phyloP scores from a whole-genome alignment of 345 rosid genomes.

The Ricinus communis region DNA sequence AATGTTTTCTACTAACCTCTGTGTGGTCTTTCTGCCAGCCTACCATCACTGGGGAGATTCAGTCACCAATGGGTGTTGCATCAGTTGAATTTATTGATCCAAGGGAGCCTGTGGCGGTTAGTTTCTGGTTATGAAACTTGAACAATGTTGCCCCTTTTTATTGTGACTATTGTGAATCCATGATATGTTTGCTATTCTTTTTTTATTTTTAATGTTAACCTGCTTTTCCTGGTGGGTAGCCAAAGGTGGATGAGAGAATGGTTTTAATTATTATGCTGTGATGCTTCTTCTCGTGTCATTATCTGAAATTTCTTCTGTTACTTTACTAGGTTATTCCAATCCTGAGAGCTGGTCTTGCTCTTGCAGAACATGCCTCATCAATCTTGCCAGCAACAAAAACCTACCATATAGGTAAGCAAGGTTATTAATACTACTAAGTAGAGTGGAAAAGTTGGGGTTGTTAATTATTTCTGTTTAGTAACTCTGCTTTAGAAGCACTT shows the following conservation, averaged over 20 bases:
- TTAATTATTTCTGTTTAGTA: background rate
- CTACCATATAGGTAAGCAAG: constrained; percentile 70
- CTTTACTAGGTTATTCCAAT: constrained; percentile 76
- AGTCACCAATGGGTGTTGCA: constrained; percentile 85
- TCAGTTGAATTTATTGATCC: constrained; percentile 93
- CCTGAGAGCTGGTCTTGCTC: constrained; percentile 92
- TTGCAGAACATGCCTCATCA: constrained; percentile 81
- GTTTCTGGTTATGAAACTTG: constrained; percentile 20
- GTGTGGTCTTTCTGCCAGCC: constrained; percentile 51
- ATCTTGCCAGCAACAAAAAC: constrained; percentile 81
- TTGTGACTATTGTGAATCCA: too few species aligned
- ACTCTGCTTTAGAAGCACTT: background rate
- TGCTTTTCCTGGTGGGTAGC: background rate
- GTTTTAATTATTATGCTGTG: too few species aligned
- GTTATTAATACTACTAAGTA: constrained; percentile 1
- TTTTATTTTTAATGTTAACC: background rate
- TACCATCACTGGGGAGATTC: constrained; percentile 76
- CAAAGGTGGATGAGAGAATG: too few species aligned
- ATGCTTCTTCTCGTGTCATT: background rate
- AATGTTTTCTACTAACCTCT: constrained; percentile 3
- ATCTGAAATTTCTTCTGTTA: constrained; percentile 16
- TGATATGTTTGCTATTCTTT: background rate
- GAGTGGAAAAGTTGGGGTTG: background rate
- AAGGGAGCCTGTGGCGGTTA: constrained; percentile 83
- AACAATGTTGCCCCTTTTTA: too few species aligned